A percentile compares a stretch with the other conserved stretches of the same genome.
phyloP scores from a whole-genome alignment of 73 alveolate genomes.

The Effrenium voratum region DNA sequence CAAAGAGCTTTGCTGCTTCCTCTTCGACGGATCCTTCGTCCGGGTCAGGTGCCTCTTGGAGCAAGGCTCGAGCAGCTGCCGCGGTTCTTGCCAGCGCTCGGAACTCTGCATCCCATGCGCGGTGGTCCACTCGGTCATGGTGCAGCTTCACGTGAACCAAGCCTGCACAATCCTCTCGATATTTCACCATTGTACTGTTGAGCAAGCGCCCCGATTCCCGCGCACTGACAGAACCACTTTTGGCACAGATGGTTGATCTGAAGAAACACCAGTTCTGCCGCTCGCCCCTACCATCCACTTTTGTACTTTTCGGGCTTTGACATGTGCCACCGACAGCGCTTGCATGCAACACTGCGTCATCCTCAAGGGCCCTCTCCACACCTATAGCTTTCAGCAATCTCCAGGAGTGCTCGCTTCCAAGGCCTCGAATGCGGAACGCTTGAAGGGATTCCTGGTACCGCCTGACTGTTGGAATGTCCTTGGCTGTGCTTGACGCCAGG shows the following conservation, averaged over 20 bases:
- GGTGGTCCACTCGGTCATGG: constrained; percentile 86
- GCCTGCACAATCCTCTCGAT: constrained; percentile 77
- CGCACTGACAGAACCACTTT: background rate
- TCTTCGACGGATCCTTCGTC: background rate
- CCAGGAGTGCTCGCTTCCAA: constrained; percentile 85
- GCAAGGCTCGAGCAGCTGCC: constrained; percentile 59
- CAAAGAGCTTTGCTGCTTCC: background rate
- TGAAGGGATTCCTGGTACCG: constrained; percentile 56
- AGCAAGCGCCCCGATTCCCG: constrained; percentile 64
- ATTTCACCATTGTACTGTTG: constrained; percentile 67
- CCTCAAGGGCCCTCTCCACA: background rate
- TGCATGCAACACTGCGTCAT: background rate
- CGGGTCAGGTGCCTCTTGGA: background rate
- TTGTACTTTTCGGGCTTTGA: too few relatives aligned
- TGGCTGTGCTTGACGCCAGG: constrained; percentile 17
- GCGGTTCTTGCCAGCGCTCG: constrained; percentile 90
- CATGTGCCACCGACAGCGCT: background rate
- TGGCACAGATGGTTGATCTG: background rate
- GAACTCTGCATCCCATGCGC: constrained; percentile 85
- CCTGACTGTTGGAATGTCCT: constrained; percentile 42
- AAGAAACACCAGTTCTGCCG: constrained; percentile 53
- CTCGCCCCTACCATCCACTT: constrained; percentile 77
- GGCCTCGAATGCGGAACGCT: constrained; percentile 78
- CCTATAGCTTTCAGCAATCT: constrained; percentile 29
- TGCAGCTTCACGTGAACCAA: constrained; percentile 60